Evolutionary conservation across 495 filamentous ascomycete species (phyloP), one percentile per base, ranked within the genome.

Genomic region (Xylaria venustula): DNA sequence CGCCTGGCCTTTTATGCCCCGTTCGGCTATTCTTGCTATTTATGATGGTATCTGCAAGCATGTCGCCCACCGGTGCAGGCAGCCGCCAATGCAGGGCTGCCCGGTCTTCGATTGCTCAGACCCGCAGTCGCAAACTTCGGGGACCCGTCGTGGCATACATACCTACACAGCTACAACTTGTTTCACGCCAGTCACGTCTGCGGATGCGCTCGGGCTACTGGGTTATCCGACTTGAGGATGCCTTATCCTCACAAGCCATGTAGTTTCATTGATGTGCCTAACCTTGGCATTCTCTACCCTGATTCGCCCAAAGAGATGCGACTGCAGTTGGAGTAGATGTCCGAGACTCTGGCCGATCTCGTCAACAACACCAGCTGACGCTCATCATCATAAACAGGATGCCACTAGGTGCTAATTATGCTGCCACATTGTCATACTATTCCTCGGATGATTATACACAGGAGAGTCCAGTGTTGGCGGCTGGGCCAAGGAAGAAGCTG

Each of bases 1-100:
- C 36, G 17, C 30, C 36, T 28, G 14, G 25, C 11, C n/a, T n/a
- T 46, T 57, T 61, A 46, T 47, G 64, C 45, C 57, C 20, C 25
- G 37, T 51, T 57, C 60, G 60, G 60, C 45, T 56, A 55, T 30
- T 62, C 52, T 37, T 62, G 44, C 60, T 51, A 34, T 56, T 26
- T 55, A 28, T 34, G n/a, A 30, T 30, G 26, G 25, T 23, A 17
- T 28, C 50, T 53, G 50, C 50, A 47, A 47, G n/a, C 41, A 44
- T 41, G 50, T 42, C 49, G 41, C 49, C 41, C 46, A 28, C 58
- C 49, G 58, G 49, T 26, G 49, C 48, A 47, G 20, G 41, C 15
- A 41, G 58, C 58, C 58, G 58, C 42, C 58, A 37, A 44, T 54
- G 58, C 50, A 50, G 49, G 58, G 50, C 58, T 54, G 22, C 50